Evolutionary conservation across 164 flowering plant species (phyloP), one percentile per base, ranked within the genome.

Genomic region (Aristolochia fimbriata): DNA sequence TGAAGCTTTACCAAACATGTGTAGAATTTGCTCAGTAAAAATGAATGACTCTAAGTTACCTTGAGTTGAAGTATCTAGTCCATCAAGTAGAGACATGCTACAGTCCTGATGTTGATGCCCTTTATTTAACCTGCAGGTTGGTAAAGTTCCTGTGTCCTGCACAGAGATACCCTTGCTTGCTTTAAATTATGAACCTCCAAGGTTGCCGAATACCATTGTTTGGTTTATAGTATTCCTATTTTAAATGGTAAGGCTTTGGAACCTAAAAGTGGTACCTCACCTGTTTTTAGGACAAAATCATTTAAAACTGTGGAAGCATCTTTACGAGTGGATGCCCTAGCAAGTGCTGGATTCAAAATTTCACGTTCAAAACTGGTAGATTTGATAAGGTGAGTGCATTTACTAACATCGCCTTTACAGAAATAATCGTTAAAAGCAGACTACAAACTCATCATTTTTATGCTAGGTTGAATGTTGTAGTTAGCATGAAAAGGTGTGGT

Each of bases 341-440:
- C 96, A 48, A 89, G 98, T 79, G 98, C 96, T 16, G 98, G 98
- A 52, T 92, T 80, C 64, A 87, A 89, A 73, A 77, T 87, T 65
- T 92, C 98, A 41, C 79, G 96, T 54, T 80, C 98, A 51, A 89
- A 92, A 72, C 73, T 92, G 67, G 91, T 80, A 64, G 75, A 75
- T 70, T 70, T 86, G 67, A 86, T 92, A 73, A 83, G 96, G 98
- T 92, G 77, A 19, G 14, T 51, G 58, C 47, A 37, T 16, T 37
- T 24, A 56, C 52, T 21, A 15, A 1, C 51, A 15, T 61, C 20
- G 12, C 57, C 15, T 51, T 20, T 9, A 30, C 49, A 27, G 47
- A 6, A 27, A 30, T 46, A 51, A 30, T 51, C n/a, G 2, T 61
- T 59, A 6, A 0, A 12, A 3, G 41, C 16, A 25, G 41, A 7